phyloP scores from a whole-genome alignment of 2,329 filamentous ascomycete species.

The Ophiosphaerella korrae region DNA sequence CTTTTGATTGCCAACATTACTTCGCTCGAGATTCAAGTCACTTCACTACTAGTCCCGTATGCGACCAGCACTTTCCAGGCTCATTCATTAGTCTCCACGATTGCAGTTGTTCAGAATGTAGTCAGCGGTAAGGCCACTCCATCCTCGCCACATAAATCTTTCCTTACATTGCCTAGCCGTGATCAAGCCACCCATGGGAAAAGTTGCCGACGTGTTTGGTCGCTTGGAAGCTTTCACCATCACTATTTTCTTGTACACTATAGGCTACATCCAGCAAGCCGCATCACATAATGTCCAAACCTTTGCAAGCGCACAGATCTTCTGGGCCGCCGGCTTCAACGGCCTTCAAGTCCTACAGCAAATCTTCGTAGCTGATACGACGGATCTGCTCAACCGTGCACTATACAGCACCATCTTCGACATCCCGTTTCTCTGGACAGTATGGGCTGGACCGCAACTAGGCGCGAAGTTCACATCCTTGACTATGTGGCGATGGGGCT shows the following conservation, averaged over 20 bases:
- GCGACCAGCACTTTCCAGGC: slow-evolving; percentile 68
- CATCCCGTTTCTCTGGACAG: slow-evolving; percentile 64
- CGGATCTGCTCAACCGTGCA: slow-evolving; percentile 62
- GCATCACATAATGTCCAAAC: slow-evolving; percentile 60
- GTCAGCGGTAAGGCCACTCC: slow-evolving; percentile 50
- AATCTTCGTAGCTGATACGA: slow-evolving; percentile 68
- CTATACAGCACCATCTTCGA: slow-evolving; percentile 64
- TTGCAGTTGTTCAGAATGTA: slow-evolving; percentile 67
- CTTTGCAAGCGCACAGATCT: slow-evolving; percentile 61
- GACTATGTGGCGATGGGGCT: slow-evolving; percentile 65
- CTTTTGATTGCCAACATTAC: slow-evolving; percentile 68
- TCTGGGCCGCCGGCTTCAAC: slow-evolving; percentile 65
- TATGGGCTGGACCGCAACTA: slow-evolving; percentile 64
- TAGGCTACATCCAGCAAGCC: slow-evolving; percentile 65
- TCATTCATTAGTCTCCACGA: slow-evolving; percentile 69
- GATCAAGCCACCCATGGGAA: slow-evolving; percentile 66
- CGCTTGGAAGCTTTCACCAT: slow-evolving; percentile 64
- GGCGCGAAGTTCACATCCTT: slow-evolving; percentile 52
- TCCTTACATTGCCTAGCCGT: slow-evolving; percentile 48
- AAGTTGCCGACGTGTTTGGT: slow-evolving; percentile 67
- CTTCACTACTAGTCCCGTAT: slow-evolving; percentile 64
- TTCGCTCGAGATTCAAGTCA: slow-evolving; percentile 69
- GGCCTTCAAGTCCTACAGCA: slow-evolving; percentile 66
- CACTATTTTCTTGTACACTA: slow-evolving; percentile 59
- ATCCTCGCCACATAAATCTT: background rate